Base-by-base conservation (phyloP, 148 eudicot genomes). In the Simmondsia chinensis region DNA sequence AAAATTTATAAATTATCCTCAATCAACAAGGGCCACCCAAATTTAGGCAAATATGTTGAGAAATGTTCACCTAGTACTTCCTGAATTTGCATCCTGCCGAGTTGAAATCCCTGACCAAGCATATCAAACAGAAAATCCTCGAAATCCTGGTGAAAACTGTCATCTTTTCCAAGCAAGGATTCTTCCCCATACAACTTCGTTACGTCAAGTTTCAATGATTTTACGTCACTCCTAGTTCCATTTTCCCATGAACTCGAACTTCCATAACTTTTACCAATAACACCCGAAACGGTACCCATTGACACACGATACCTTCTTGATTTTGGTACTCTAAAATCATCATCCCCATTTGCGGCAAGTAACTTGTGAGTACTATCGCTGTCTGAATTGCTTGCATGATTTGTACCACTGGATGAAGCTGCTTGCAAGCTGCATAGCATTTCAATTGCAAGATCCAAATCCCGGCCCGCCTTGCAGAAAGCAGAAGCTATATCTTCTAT, bases 101-200 rank as follows among this genome's bases (percentile, higher is more conserved):
- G 59, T 48, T 58, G 72, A 58, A 54, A 74, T 21, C 72, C 69
- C 18, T 16, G 37, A 14, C 69, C 69, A 53, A 70, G 66, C 58
- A 61, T 62, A 45, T 65, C 57, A 51, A 58, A 61, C 16, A 74
- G 57, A 66, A 69, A 58, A 4, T 61, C 33, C 42, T 70, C 69
- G 2, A 37, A 39, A 30, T 62, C 60, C 9, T 57, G 34, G 20
- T 52, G 37, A 35, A 22, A 17, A 47, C 30, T 33, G 21, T 20
- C 15, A 52, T 51, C 47, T 29, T 39, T 64, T 33, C 4, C 46
- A 7, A 16, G 23, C 15, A 42, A 55, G 20, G 54, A 41, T 12
- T 29, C 43, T 20, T 43, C 50, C 2, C 23, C 39, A 0, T 34
- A 28, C 12, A 33, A 48, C 7, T 39, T 7, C 2, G 42, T 67